These are phyloP conservation scores for Tritrichomonas musculus DNA, from an alignment of 208 protist genomes.

Conservation along the genomic window DNA sequence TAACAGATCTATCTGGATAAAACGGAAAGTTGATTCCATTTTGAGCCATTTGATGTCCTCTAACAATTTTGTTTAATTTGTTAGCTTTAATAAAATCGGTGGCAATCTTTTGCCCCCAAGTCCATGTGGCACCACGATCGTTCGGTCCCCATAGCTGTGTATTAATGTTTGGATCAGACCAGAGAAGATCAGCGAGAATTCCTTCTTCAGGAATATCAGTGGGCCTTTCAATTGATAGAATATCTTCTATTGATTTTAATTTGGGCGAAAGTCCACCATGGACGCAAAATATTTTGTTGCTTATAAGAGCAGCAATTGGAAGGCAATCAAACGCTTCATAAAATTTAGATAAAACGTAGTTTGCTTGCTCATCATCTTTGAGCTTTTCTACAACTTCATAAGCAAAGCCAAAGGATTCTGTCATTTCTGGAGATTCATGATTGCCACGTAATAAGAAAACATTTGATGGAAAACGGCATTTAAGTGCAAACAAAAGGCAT, in stretches of 20 bases:
- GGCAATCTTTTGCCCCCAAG: slow-evolving; percentile 67
- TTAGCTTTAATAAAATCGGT: slow-evolving; percentile 76
- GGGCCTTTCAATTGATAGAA: not conserved
- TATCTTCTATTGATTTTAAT: not conserved
- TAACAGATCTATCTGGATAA: not conserved
- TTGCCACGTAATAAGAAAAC: slow-evolving; percentile 49
- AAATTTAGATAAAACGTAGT: not conserved
- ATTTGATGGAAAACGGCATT: slow-evolving; percentile 40
- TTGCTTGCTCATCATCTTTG: too few relatives aligned
- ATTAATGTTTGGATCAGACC: not conserved
- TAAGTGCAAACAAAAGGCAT: slow-evolving; percentile 41
- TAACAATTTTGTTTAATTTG: slow-evolving; percentile 64
- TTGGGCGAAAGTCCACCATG: not conserved
- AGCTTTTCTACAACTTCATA: slow-evolving; percentile 71
- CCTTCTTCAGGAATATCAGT: not conserved
- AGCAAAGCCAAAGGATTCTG: slow-evolving; percentile 41
- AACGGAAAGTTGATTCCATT: slow-evolving; percentile 63
- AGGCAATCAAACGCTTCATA: not conserved
- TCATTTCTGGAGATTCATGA: slow-evolving; percentile 48
- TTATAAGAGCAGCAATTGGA: not conserved
- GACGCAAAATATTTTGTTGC: not conserved
- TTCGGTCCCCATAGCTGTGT: not conserved
- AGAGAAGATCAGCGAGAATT: not conserved
- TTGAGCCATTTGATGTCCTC: slow-evolving; percentile 73
- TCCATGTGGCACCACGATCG: slow-evolving; percentile 30